phyloP scores from a whole-genome alignment of 2,329 filamentous ascomycete genomes.

The Colletotrichum sublineola region DNA sequence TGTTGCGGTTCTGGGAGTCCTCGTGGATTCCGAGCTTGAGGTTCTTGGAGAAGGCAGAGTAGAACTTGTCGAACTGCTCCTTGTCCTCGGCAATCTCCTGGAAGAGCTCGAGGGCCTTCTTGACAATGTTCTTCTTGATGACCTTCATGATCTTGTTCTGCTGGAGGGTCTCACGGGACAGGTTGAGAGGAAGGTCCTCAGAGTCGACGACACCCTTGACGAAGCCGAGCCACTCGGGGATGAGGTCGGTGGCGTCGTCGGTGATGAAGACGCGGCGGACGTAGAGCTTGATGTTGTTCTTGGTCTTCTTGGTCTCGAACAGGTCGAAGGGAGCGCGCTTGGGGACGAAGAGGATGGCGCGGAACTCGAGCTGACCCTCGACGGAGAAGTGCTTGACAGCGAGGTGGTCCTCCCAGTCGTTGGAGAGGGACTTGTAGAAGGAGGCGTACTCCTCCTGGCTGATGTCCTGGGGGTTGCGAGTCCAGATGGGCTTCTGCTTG shows the following conservation, averaged over 20 bases:
- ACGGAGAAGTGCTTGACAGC: conserved; percentile 99
- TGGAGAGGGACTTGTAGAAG: conserved; percentile 99
- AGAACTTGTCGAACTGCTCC: conserved; percentile 99
- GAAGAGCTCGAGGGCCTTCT: conserved; percentile 99
- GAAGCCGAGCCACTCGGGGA: conserved; percentile 99
- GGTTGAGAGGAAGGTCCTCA: conserved; percentile 98
- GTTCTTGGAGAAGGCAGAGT: conserved; percentile 99
- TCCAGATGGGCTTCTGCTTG: conserved; percentile 99
- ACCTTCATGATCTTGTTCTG: conserved; percentile 99
- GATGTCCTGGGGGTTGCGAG: conserved; percentile 96
- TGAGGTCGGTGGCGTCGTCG: conserved; percentile 98
- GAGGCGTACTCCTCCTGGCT: conserved; percentile 95
- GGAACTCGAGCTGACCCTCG: conserved; percentile 99
- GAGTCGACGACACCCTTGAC: conserved; percentile 99
- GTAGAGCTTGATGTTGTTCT: conserved; percentile 99
- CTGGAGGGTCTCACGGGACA: conserved; percentile 99
- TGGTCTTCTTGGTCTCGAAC: conserved; percentile 99
- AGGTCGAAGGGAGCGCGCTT: conserved; percentile 99
- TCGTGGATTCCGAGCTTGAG: conserved; percentile 99
- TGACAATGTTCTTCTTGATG: conserved; percentile 99
- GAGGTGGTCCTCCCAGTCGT: conserved; percentile 99
- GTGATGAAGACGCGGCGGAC: conserved; percentile 99
- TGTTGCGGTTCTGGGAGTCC: conserved; percentile 94
- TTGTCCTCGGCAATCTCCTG: conserved; percentile 99
- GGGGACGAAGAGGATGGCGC: conserved; percentile 98